Conservation (phyloP, 2,329 filamentous ascomycete genomes). For the Aaosphaeria pasadenensis region DNA sequence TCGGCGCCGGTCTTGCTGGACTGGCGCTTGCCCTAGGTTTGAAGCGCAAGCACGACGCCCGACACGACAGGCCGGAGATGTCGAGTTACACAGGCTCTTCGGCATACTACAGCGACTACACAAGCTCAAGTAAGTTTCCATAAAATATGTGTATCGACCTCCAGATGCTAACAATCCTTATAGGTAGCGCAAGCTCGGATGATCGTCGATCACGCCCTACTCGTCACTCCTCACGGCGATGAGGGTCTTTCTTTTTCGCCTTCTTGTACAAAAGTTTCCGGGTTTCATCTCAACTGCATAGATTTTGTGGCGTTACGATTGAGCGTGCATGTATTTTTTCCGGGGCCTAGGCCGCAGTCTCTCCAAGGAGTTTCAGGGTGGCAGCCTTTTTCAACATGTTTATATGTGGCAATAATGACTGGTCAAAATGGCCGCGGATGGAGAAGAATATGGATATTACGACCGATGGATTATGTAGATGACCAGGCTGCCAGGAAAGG, state of each 20-base stretch:
- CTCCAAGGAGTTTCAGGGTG: not conserved
- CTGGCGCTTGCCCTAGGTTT: constrained; percentile 45
- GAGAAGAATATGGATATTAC: constrained; percentile 3
- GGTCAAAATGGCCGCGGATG: constrained; percentile 3
- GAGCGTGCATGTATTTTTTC: constrained; percentile 9
- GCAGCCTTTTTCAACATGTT: not conserved
- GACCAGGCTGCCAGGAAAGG: constrained; percentile 3
- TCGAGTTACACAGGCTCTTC: constrained; percentile 35
- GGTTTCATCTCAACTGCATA: constrained; percentile 5
- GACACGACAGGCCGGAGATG: constrained; percentile 42
- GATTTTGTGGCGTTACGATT: constrained; percentile 5
- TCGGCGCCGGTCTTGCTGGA: constrained; percentile 43
- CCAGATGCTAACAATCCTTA: constrained; percentile 15
- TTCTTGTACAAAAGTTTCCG: constrained; percentile 12
- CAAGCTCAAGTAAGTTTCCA: constrained; percentile 44
- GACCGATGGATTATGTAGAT: constrained; percentile 13
- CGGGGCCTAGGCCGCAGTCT: too few relatives aligned
- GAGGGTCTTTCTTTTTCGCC: constrained; percentile 1
- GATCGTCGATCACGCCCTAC: constrained; percentile 42
- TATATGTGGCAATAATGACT: constrained; percentile 4
- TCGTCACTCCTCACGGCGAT: constrained; percentile 32
- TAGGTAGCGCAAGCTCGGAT: constrained; percentile 44
- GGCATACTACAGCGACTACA: constrained; percentile 47
- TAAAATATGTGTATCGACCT: not conserved
- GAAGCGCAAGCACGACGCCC: constrained; percentile 41